Evolutionary conservation across 2,329 filamentous ascomycete genomes (phyloP).

Genomic region (Xylariomycetidae sp.): DNA sequence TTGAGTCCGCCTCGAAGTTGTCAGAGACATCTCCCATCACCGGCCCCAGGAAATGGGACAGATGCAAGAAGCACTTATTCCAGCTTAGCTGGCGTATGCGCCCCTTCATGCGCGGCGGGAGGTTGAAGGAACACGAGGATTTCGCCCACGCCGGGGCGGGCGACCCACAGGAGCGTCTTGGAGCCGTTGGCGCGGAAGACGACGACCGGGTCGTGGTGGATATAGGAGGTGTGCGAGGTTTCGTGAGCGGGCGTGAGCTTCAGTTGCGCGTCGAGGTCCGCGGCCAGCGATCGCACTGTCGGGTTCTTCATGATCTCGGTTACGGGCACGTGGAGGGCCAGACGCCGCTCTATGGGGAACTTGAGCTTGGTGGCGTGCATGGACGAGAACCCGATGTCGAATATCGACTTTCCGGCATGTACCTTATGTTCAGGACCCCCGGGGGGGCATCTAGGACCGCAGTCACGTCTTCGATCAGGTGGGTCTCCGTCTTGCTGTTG

Average conservation of each 20-base stretch:
- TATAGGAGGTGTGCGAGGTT: neutral
- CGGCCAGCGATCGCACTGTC: conserved; percentile 5
- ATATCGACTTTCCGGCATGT: conserved; percentile 16
- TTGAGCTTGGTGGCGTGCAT: conserved; percentile 36
- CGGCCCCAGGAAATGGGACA: too few species aligned
- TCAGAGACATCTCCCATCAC: neutral
- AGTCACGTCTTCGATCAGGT: neutral
- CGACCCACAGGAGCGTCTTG: neutral
- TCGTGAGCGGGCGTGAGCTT: neutral
- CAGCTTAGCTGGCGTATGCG: too few species aligned
- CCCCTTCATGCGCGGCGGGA: too few species aligned
- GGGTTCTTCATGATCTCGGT: conserved; percentile 29
- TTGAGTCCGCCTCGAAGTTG: neutral
- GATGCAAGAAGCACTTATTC: too few species aligned
- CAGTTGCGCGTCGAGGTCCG: neutral
- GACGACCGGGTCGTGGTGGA: neutral
- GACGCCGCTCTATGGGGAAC: conserved; percentile 16
- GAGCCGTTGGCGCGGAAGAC: neutral
- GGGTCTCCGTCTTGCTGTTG: neutral
- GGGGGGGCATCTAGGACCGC: neutral
- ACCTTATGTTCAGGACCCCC: neutral
- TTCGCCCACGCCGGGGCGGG: neutral
- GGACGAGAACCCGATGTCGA: conserved; percentile 30
- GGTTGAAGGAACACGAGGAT: too few species aligned
- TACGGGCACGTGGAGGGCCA: conserved; percentile 27